These are phyloP conservation scores for Mallotus repandus DNA, from an alignment of 441 rosid species.

Conservation along the genomic window DNA sequence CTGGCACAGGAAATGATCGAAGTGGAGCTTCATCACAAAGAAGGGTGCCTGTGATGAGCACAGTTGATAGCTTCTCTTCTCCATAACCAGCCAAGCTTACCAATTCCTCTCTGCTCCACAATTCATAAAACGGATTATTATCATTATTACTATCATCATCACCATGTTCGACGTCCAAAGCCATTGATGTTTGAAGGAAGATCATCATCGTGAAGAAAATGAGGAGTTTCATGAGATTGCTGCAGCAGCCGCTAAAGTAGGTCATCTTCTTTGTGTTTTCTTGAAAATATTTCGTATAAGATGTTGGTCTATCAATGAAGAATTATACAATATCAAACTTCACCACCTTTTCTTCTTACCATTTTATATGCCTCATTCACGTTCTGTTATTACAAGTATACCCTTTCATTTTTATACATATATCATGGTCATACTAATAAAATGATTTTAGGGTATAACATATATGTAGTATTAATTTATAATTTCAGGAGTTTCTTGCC, in stretches of 20 bases:
- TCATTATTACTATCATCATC: background rate
- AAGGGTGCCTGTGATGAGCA: constrained; percentile 65
- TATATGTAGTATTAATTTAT: no score
- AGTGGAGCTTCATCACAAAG: constrained; percentile 42
- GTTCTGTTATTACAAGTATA: background rate
- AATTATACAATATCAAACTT: background rate
- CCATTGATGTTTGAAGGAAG: constrained; percentile 23
- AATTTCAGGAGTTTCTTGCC: background rate
- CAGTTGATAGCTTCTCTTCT: constrained; percentile 85
- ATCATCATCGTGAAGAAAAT: constrained; percentile 27
- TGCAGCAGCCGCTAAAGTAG: constrained; percentile 34
- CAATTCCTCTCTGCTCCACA: constrained; percentile 64
- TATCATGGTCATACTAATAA: no score
- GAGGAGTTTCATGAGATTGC: constrained; percentile 23
- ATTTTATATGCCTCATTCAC: constrained; percentile 5
- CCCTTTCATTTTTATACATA: background rate
- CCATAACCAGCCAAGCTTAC: constrained; percentile 84
- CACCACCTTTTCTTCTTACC: background rate
- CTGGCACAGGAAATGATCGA: constrained; percentile 66
- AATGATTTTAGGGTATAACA: no score
- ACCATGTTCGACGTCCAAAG: background rate
- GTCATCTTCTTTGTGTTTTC: constrained; percentile 44
- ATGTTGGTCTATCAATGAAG: background rate
- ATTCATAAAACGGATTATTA: constrained; percentile 18
- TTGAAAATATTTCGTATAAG: background rate